phyloP scores from a whole-genome alignment of 2,329 filamentous ascomycete species.

The Aureobasidium uvarum region DNA sequence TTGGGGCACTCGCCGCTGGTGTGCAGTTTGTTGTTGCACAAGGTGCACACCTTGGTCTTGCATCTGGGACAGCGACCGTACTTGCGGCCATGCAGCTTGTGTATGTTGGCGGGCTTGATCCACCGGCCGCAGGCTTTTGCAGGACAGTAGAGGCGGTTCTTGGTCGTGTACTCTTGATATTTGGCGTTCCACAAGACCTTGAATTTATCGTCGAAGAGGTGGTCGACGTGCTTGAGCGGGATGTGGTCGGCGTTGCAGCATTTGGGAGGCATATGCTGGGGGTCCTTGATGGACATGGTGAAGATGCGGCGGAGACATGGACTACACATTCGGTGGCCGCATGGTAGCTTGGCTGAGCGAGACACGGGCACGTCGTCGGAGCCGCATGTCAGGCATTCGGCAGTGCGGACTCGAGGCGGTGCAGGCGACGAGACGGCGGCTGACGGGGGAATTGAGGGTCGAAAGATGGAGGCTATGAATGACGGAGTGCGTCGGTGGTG shows the following conservation, averaged over 20 bases:
- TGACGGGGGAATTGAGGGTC: conserved; percentile 25
- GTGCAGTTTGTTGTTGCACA: conserved; percentile 75
- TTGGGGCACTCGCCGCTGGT: conserved; percentile 65
- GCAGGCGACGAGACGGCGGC: conserved; percentile 24
- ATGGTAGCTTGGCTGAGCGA: conserved; percentile 69
- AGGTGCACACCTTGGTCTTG: conserved; percentile 69
- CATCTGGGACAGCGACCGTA: conserved; percentile 70
- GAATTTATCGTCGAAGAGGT: conserved; percentile 69
- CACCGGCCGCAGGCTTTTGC: conserved; percentile 69
- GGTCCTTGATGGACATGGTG: conserved; percentile 70
- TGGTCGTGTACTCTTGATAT: conserved; percentile 71
- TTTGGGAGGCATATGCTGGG: conserved; percentile 77
- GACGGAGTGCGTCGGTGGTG: conserved; percentile 21
- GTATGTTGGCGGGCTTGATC: conserved; percentile 72
- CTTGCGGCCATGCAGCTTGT: conserved; percentile 57
- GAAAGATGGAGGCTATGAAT: conserved; percentile 33
- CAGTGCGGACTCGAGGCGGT: conserved; percentile 28
- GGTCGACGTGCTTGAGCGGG: conserved; percentile 71
- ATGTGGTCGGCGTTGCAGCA: conserved; percentile 76
- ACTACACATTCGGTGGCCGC: conserved; percentile 79
- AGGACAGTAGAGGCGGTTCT: conserved; percentile 76
- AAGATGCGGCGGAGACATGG: conserved; percentile 73
- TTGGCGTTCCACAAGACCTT: conserved; percentile 79
- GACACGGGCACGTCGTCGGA: conserved; percentile 62
- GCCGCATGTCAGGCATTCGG: conserved; percentile 71